phyloP scores from a whole-genome alignment of 208 protist genomes.

The Leishmania major region DNA sequence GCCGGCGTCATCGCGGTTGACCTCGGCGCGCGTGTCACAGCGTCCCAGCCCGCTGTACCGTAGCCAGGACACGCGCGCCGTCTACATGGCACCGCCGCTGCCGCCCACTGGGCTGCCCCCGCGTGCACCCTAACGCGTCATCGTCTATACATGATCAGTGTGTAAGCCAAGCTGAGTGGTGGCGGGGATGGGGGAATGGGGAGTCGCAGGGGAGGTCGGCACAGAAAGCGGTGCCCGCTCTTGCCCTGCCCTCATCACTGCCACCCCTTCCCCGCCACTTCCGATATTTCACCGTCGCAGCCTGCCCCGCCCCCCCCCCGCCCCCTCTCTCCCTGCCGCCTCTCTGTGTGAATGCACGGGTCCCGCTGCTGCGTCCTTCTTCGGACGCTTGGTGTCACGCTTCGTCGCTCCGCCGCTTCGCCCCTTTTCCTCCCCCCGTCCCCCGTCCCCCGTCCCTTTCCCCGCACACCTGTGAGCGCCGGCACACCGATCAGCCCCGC shows the following conservation, averaged over 20 bases:
- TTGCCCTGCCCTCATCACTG: neutral
- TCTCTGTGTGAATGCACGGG: neutral
- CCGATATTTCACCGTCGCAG: neutral
- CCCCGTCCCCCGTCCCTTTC: neutral
- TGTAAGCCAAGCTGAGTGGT: neutral
- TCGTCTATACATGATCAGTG: neutral
- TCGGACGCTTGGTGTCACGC: neutral
- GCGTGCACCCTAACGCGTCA: neutral
- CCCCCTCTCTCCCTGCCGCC: neutral
- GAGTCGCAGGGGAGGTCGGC: neutral
- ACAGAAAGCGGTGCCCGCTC: neutral
- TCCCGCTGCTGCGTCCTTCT: neutral
- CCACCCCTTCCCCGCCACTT: neutral
- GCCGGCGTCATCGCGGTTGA: neutral
- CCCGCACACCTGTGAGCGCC: slow-evolving; percentile 6
- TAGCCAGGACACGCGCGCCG: slow-evolving; percentile 2
- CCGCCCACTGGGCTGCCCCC: slow-evolving; percentile 7
- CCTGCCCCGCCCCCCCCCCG: neutral
- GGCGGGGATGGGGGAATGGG: neutral
- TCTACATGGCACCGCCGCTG: neutral
- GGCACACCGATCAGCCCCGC: neutral
- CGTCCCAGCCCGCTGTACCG: slow-evolving; percentile 13
- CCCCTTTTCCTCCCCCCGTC: too few relatives aligned
- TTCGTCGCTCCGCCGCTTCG: neutral
- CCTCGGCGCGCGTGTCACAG: neutral